Conservation (phyloP, 257 asterid genomes). For the Petunia secreta region DNA sequence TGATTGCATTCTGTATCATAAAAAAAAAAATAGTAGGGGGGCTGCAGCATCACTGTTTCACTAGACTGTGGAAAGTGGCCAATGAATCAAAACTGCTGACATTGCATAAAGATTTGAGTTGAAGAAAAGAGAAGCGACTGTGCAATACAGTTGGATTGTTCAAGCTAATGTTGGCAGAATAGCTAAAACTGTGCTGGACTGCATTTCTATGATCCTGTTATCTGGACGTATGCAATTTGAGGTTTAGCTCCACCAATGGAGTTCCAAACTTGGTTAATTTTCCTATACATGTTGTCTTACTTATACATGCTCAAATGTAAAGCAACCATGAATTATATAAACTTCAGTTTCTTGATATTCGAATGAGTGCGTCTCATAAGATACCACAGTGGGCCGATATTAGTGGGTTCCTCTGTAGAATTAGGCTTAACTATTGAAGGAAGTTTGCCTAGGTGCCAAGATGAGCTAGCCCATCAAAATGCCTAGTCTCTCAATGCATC, state of each 20-base stretch:
- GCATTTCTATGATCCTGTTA: not conserved
- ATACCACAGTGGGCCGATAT: not conserved
- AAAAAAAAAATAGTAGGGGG: not conserved
- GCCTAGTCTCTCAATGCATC: not conserved
- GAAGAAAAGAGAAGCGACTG: not conserved
- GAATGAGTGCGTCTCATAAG: not conserved
- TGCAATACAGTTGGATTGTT: not conserved
- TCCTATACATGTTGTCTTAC: not conserved
- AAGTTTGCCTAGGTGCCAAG: constrained; percentile 9
- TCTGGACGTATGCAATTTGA: not conserved
- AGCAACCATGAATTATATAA: constrained; percentile 2
- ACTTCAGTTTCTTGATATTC: constrained; percentile 23
- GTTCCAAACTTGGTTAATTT: not conserved
- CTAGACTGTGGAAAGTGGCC: no score
- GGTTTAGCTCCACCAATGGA: not conserved
- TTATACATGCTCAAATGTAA: constrained; percentile 10
- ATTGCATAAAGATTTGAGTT: not conserved
- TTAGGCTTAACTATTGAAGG: constrained; percentile 8
- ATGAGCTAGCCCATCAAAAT: not conserved
- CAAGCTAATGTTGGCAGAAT: not conserved
- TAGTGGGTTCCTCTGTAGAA: not conserved
- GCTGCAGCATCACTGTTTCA: not conserved
- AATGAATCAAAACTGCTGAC: not conserved
- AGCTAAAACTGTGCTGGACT: not conserved
- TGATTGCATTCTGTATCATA: not conserved